Conservation (phyloP, 2,329 filamentous ascomycete genomes). For the Colletotrichum sp. region DNA sequence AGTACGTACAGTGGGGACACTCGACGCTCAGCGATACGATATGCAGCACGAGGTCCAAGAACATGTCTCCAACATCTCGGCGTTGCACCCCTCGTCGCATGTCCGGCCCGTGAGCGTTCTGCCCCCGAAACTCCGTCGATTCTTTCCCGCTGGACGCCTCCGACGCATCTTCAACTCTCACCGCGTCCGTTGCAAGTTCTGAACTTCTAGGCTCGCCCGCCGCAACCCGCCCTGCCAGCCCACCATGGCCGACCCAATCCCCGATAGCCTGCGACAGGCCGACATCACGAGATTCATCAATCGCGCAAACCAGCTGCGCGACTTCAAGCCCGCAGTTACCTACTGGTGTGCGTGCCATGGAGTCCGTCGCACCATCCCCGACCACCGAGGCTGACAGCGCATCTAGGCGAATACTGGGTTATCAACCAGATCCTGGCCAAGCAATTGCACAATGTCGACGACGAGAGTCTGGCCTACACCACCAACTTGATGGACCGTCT, state of each 20-base stretch:
- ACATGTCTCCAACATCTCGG: slow-evolving; percentile 3
- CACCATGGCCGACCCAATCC: slow-evolving; percentile 75
- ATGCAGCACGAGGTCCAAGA: slow-evolving; percentile 5
- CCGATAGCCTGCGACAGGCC: slow-evolving; percentile 75
- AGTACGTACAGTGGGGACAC: neutral
- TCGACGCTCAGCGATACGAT: neutral
- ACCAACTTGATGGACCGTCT: slow-evolving; percentile 88
- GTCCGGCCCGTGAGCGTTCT: slow-evolving; percentile 2
- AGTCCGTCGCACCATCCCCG: neutral
- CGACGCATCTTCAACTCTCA: neutral
- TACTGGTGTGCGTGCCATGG: slow-evolving; percentile 82
- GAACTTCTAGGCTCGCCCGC: neutral
- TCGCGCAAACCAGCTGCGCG: slow-evolving; percentile 83
- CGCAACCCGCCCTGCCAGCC: neutral
- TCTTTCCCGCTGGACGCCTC: neutral
- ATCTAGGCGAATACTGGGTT: slow-evolving; percentile 83
- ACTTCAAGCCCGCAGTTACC: slow-evolving; percentile 83
- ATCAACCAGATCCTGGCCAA: slow-evolving; percentile 89
- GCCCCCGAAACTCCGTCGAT: neutral
- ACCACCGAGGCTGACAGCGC: neutral
- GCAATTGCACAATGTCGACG: slow-evolving; percentile 77
- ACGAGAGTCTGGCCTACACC: slow-evolving; percentile 82
- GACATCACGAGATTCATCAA: slow-evolving; percentile 86
- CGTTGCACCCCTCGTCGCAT: slow-evolving; percentile 13
- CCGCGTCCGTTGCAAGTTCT: neutral